Evolutionary conservation across 768 basidiomycete species (phyloP), one percentile per base, ranked within the genome.

Genomic region (Leccinum obscurum): DNA sequence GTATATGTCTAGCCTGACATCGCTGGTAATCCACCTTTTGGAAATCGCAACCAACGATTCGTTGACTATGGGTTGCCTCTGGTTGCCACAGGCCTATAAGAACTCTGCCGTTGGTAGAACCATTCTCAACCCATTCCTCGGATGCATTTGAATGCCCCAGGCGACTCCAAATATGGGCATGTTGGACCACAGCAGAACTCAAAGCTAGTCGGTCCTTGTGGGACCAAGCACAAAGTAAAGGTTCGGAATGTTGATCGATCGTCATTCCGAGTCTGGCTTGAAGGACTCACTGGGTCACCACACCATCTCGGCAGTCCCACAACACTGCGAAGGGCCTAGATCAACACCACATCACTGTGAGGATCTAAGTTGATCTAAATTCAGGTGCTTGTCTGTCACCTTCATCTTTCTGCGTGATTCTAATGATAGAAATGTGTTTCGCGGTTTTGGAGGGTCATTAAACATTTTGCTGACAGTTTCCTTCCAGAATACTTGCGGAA

Each of bases 191-290:
- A 63, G 34, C 55, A 62, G 24, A 55, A 44, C 3, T n/a, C 39
- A 15, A 41, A 41, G 17, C 52, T 55, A 1, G 37, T 63, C 3
- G 66, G 66, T 24, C 58, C 63, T 4, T 64, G 66, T 41, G 2
- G 66, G 60, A 22, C 63, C 63, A 7, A 68, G 50, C 34, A 56
- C 57, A 20, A 65, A 61, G 46, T 28, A 68, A 1, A 68, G 57
- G 48, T 62, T 65, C 26, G 56, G 64, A 55, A 68, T 60, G 13
- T 64, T 64, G 9, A n/a, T 64, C 58, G 14, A 65, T 61, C 20
- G 64, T 34, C 63, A 64, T 41, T 9, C 63, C 58, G 3, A 64
- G 46, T 20, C 63, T 17, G 54, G 46, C 30, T 32, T 32, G 0
- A 28, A 41, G 3, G n/a, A 30, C 66, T 35, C 17, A 68, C 63